Conservation (phyloP, 1,284 basidiomycete species). For the Cryptococcus wingfieldii region DNA sequence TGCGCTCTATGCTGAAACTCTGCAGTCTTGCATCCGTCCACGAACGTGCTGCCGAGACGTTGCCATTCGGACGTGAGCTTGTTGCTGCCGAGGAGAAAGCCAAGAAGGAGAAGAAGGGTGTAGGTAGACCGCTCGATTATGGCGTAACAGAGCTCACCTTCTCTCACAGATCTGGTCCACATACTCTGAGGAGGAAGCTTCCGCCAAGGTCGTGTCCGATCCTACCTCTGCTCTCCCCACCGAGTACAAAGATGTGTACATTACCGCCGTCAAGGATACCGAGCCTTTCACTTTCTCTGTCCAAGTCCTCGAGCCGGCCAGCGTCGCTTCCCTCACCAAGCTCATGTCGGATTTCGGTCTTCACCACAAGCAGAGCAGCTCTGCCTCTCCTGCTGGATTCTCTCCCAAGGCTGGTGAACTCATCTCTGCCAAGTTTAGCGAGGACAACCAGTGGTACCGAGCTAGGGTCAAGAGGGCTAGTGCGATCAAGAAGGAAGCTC, state of each 20-base stretch:
- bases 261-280: constrained; percentile 79
- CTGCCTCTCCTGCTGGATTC: constrained; percentile 59
- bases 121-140: constrained; percentile 47
- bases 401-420: constrained; percentile 77
- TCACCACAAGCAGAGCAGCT: constrained; percentile 66
- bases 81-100: constrained; percentile 80
- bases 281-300: constrained; percentile 82
- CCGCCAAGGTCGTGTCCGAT: constrained; percentile 39
- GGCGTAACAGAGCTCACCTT: constrained; percentile 5
- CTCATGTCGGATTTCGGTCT: constrained; percentile 89
- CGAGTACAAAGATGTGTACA: constrained; percentile 85
- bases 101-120: constrained; percentile 70
- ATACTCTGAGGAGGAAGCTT: constrained; percentile 67
- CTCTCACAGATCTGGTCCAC: constrained; percentile 69
- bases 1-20: constrained; percentile 7
- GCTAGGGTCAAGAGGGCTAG: constrained; percentile 79
- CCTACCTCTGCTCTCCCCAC: constrained; percentile 61
- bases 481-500: constrained; percentile 65
- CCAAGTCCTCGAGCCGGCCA: constrained; percentile 77
- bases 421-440: constrained; percentile 64
- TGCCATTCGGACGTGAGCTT: constrained; percentile 73
- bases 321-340: constrained; percentile 82
- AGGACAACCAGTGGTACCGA: constrained; percentile 87
- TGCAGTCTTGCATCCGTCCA: constrained; percentile 70
- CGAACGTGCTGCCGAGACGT: constrained; percentile 74